A percentile compares a stretch with the other conserved stretches of the same genome.
Conservation (phyloP, 1,139 yeast genomes). For the Candida smagusa region DNA sequence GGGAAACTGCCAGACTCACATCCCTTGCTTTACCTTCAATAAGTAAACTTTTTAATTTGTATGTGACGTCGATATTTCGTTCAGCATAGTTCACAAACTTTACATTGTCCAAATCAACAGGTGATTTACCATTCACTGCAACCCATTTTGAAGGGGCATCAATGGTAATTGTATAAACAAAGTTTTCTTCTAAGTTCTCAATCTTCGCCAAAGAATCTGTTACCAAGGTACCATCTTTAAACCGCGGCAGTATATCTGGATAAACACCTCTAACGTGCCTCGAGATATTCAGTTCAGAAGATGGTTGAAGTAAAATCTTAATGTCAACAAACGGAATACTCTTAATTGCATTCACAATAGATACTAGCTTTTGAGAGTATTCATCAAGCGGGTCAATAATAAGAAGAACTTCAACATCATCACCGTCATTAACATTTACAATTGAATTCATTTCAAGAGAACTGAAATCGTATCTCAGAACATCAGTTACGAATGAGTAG, state of each 20-base stretch:
- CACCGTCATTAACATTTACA: constrained; percentile 25
- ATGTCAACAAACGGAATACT: constrained; percentile 46
- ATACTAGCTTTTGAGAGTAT: constrained; percentile 58
- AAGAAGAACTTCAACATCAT: constrained; percentile 48
- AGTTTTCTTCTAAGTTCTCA: constrained; percentile 42
- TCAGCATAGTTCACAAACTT: constrained; percentile 30
- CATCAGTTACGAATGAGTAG: constrained; percentile 31
- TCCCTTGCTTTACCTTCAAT: constrained; percentile 73
- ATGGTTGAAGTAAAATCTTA: constrained; percentile 61
- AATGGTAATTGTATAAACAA: constrained; percentile 54
- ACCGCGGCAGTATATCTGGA: constrained; percentile 35
- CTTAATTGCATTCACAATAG: constrained; percentile 46
- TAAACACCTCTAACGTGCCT: constrained; percentile 57
- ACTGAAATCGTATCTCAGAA: constrained; percentile 38
- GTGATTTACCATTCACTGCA: constrained; percentile 44
- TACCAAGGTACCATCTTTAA: constrained; percentile 31
- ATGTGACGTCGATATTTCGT: constrained; percentile 14
- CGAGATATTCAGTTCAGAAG: constrained; percentile 43
- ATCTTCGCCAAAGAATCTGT: constrained; percentile 8
- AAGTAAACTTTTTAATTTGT: constrained; percentile 43
- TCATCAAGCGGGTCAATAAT: constrained; percentile 73
- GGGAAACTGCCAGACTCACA: constrained; percentile 29
- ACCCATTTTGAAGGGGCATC: constrained; percentile 71
- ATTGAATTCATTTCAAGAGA: constrained; percentile 31
- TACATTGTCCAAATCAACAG: constrained; percentile 62